phyloP scores from a whole-genome alignment of 768 basidiomycete genomes.

The Wakefieldia striispora region DNA sequence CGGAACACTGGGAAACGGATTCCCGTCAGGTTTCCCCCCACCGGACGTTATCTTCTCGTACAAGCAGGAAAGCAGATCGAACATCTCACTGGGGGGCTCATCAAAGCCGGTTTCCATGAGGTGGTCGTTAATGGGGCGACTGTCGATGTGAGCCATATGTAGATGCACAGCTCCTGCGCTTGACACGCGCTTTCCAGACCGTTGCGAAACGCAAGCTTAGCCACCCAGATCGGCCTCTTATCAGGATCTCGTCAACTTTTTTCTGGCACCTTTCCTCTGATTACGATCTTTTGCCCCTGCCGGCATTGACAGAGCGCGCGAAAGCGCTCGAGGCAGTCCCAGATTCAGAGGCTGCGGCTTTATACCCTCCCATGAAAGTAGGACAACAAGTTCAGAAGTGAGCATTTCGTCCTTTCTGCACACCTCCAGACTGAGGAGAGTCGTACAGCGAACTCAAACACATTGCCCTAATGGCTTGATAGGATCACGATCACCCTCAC shows the following conservation, averaged over 20 bases:
- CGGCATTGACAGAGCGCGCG: slow-evolving; percentile 49
- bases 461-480: slow-evolving; percentile 75
- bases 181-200: slow-evolving; percentile 39
- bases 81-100: slow-evolving; percentile 76
- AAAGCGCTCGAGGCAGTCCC: slow-evolving; percentile 40
- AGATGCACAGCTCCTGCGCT: not conserved
- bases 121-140: slow-evolving; percentile 88
- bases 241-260: slow-evolving; percentile 95
- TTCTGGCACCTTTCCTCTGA: slow-evolving; percentile 95
- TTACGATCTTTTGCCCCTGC: slow-evolving; percentile 68
- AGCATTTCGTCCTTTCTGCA: slow-evolving; percentile 21
- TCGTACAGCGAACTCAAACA: slow-evolving; percentile 68
- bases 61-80: slow-evolving; percentile 97
- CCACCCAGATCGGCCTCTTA: slow-evolving; percentile 75
- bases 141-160: slow-evolving; percentile 47
- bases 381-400: slow-evolving; percentile 87
- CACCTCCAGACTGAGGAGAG: slow-evolving; percentile 6
- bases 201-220: slow-evolving; percentile 58
- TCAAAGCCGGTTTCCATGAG: slow-evolving; percentile 94
- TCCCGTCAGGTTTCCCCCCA: slow-evolving; percentile 79
- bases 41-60: slow-evolving; percentile 79
- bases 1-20: slow-evolving; percentile 91
- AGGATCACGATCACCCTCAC: not conserved
- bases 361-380: slow-evolving; percentile 77
- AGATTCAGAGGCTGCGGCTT: slow-evolving; percentile 24